Evolutionary conservation across 1,284 basidiomycete species (phyloP).

Genomic region (Cutaneotrichosporon cavernicola): DNA sequence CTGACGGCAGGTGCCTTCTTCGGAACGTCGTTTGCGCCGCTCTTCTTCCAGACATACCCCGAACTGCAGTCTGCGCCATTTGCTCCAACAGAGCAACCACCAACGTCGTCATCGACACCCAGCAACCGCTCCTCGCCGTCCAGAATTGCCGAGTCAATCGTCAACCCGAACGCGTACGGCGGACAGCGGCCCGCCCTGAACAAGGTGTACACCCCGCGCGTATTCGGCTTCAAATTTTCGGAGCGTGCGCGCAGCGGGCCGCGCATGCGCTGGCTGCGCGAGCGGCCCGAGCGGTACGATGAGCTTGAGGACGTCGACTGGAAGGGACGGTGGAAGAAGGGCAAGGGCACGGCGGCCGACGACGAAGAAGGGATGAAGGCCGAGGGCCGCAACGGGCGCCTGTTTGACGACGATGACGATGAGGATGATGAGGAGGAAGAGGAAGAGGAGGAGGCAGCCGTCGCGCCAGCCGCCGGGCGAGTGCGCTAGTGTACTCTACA

Average conservation of each 20-base stretch:
- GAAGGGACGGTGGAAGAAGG: constrained; percentile 72
- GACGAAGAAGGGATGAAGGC: constrained; percentile 7
- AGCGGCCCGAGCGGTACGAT: constrained; percentile 73
- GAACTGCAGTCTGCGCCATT: constrained; percentile 85
- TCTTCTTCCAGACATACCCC: constrained; percentile 96
- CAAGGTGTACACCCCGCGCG: constrained; percentile 84
- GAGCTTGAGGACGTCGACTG: constrained; percentile 84
- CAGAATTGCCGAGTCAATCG: constrained; percentile 38
- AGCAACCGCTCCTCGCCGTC: constrained; percentile 23
- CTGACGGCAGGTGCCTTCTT: constrained; percentile 83
- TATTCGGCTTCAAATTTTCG: constrained; percentile 72
- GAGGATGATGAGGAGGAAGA: constrained; percentile 41
- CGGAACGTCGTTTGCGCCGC: constrained; percentile 94
- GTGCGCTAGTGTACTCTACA: not conserved
- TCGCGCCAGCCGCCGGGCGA: not conserved
- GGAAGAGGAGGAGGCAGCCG: constrained; percentile 27
- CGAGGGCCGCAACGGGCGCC: constrained; percentile 28
- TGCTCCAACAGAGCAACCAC: constrained; percentile 48
- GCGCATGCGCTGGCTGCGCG: constrained; percentile 91
- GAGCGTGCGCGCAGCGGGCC: constrained; percentile 77
- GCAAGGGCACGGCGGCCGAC: constrained; percentile 8
- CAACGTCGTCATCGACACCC: constrained; percentile 37
- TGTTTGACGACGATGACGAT: constrained; percentile 45
- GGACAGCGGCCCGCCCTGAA: constrained; percentile 69
- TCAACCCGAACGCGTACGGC: constrained; percentile 79